phyloP scores from a whole-genome alignment of 164 flowering plant species.

The Piper betle region DNA sequence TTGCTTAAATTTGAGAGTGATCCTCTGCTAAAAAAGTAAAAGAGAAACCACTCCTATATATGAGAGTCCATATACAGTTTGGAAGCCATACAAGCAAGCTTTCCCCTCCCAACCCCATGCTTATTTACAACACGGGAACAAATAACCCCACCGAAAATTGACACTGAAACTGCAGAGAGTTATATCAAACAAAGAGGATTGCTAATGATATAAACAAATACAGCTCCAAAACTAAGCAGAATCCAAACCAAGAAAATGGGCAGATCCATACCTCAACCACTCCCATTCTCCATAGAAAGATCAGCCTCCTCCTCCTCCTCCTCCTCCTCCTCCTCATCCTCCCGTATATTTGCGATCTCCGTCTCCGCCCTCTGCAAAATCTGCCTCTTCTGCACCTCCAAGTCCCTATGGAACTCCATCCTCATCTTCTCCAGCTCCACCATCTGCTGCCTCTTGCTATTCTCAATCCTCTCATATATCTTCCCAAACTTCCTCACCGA shows the following conservation, averaged over 20 bases:
- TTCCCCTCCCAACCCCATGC: too few relatives aligned
- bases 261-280: slow-evolving; percentile 14
- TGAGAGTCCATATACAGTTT: too few relatives aligned
- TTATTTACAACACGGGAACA: too few relatives aligned
- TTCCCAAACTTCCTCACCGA: slow-evolving; percentile 73
- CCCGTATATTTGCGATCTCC: slow-evolving; percentile 59
- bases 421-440: slow-evolving; percentile 85
- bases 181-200: too few relatives aligned
- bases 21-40: too few relatives aligned
- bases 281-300: slow-evolving; percentile 26
- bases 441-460: slow-evolving; percentile 73
- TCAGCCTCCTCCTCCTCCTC: slow-evolving; percentile 31
- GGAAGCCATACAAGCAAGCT: too few relatives aligned
- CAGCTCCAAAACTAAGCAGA: not conserved
- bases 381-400: slow-evolving; percentile 74
- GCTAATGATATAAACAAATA: not conserved
- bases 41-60: too few relatives aligned
- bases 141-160: too few relatives aligned
- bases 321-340: slow-evolving; percentile 44
- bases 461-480: slow-evolving; percentile 87
- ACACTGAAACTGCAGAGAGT: too few relatives aligned
- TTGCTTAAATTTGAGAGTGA: too few relatives aligned
- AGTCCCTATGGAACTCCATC: slow-evolving; percentile 72
- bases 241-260: not conserved
- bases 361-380: slow-evolving; percentile 70